Evolutionary conservation across 441 rosid genomes (phyloP).

Genomic region (Arabidopsis lyrata): DNA sequence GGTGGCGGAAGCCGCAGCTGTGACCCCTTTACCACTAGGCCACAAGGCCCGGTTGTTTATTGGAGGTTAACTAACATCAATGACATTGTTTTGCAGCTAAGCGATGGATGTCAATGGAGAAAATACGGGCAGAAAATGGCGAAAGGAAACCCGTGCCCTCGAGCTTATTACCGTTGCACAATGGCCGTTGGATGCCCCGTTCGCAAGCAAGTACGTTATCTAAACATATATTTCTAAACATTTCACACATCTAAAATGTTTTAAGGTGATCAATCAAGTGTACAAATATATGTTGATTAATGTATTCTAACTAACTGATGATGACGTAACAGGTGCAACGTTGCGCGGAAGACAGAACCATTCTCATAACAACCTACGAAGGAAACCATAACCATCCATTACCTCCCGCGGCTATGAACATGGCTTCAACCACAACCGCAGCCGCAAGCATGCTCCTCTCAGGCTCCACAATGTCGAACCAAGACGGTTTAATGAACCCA

Average conservation of each 20-base stretch:
- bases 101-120: slow-evolving; percentile 82
- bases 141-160: slow-evolving; percentile 95
- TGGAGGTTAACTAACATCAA: neutral
- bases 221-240: neutral
- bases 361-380: slow-evolving; percentile 67
- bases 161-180: slow-evolving; percentile 95
- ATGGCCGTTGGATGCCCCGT: slow-evolving; percentile 93
- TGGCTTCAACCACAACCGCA: slow-evolving; percentile 72
- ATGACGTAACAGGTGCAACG: slow-evolving; percentile 60
- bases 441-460: slow-evolving; percentile 69
- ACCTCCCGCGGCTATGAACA: slow-evolving; percentile 68
- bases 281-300: neutral
- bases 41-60: too few relatives aligned
- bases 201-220: slow-evolving; percentile 75
- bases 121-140: slow-evolving; percentile 97
- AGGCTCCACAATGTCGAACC: slow-evolving; percentile 57
- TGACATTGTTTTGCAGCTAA: slow-evolving; percentile 52
- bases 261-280: slow-evolving; percentile 8
- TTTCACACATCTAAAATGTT: slow-evolving; percentile 9
- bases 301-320: slow-evolving; percentile 13
- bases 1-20: too few relatives aligned
- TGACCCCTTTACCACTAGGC: too few relatives aligned
- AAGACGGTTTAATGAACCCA: slow-evolving; percentile 53
- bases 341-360: slow-evolving; percentile 59
- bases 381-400: slow-evolving; percentile 75